phyloP scores from a whole-genome alignment of 106 monocot genomes.

The Platanthera guangdongensis region DNA sequence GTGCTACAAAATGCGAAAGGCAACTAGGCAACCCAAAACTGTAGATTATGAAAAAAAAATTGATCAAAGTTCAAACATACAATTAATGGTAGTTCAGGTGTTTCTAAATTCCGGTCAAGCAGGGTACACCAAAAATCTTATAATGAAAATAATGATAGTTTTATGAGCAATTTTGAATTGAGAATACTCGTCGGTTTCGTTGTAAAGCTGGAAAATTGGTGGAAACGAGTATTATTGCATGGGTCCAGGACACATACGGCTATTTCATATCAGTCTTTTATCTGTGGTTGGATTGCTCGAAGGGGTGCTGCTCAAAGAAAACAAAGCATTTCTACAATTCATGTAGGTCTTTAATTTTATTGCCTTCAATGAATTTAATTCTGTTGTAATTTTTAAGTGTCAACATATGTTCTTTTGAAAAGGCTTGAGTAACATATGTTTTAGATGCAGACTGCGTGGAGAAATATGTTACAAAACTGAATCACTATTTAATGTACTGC shows the following conservation, averaged over 20 bases:
- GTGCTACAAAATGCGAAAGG: too few relatives aligned
- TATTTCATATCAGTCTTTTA: constrained; percentile 28
- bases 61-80: too few relatives aligned
- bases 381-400: neutral
- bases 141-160: neutral
- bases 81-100: constrained; percentile 23
- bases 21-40: too few relatives aligned
- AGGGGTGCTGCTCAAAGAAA: constrained; percentile 13
- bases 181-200: constrained; percentile 18
- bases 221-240: constrained; percentile 26
- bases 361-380: neutral
- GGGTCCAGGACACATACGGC: constrained; percentile 19
- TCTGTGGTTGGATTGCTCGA: constrained; percentile 25
- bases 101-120: constrained; percentile 16
- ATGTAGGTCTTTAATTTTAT: constrained; percentile 12
- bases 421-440: too few relatives aligned
- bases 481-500: too few relatives aligned
- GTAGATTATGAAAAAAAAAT: too few relatives aligned
- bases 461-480: too few relatives aligned
- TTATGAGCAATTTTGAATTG: constrained; percentile 13
- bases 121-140: neutral
- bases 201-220: constrained; percentile 51
- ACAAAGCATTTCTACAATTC: constrained; percentile 23
- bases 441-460: too few relatives aligned
- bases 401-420: too few relatives aligned